phyloP scores from a whole-genome alignment of 2,329 filamentous ascomycete species.

The Hymenoscyphus infarciens region DNA sequence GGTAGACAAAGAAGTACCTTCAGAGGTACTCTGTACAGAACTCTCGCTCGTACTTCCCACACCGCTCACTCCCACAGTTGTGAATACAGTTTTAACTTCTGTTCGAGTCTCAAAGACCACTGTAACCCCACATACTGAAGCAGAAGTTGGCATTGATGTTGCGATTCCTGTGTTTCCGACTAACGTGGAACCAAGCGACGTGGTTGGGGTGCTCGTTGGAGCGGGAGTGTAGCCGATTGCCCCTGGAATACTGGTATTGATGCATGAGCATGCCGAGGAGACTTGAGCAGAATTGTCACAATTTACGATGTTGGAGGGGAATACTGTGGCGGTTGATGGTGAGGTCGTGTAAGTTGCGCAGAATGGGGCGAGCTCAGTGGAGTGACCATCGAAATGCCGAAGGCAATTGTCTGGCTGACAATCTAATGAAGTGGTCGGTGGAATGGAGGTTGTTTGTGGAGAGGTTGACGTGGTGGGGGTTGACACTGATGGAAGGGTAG shows the following conservation, averaged over 20 bases:
- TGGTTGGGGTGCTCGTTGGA: slow-evolving; percentile 3
- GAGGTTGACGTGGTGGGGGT: not conserved
- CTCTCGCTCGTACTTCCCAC: not conserved
- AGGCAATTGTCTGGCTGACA: slow-evolving; percentile 12
- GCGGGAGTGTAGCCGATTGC: slow-evolving; percentile 5
- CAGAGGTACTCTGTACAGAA: not conserved
- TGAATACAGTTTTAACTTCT: not conserved
- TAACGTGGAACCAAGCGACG: not conserved
- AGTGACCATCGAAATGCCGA: slow-evolving; percentile 2
- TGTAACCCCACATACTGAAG: not conserved
- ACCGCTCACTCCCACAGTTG: not conserved
- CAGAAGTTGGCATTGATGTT: not conserved
- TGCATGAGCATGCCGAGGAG: slow-evolving; percentile 11
- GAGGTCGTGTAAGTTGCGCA: slow-evolving; percentile 6
- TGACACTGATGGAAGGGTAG: not conserved
- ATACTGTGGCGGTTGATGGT: not conserved
- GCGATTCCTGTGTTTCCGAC: not conserved
- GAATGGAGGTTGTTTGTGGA: not conserved
- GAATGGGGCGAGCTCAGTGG: not conserved
- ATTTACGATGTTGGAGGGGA: not conserved
- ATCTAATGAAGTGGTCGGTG: not conserved
- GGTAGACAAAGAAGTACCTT: not conserved
- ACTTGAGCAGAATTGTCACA: slow-evolving; percentile 1
- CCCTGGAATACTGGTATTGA: slow-evolving; percentile 1
- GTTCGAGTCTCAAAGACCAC: slow-evolving; percentile 1